phyloP scores from a whole-genome alignment of 2,329 filamentous ascomycete species.

The Microcyclospora tardicrescens region DNA sequence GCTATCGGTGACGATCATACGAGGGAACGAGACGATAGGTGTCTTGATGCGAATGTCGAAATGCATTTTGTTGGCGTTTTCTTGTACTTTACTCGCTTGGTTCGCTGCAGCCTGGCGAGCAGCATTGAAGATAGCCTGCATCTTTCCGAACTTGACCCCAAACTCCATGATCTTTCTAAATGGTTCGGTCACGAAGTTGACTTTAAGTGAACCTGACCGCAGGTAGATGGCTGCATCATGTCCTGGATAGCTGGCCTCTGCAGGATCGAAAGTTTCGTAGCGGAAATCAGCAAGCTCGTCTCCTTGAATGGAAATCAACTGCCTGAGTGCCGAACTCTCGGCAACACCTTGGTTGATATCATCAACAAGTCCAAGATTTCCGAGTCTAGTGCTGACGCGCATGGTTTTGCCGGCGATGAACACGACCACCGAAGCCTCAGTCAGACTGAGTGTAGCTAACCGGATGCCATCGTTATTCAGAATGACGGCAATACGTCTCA shows the following conservation, averaged over 20 bases:
- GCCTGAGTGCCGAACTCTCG: constrained; percentile 65
- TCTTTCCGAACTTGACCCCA: constrained; percentile 96
- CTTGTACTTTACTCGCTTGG: constrained; percentile 84
- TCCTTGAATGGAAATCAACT: constrained; percentile 87
- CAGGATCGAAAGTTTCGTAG: constrained; percentile 85
- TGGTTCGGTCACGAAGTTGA: constrained; percentile 94
- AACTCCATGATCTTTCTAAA: constrained; percentile 98
- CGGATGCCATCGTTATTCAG: constrained; percentile 96
- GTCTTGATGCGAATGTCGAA: constrained; percentile 91
- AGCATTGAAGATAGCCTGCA: constrained; percentile 98
- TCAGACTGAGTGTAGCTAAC: constrained; percentile 81
- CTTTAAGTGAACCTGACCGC: constrained; percentile 83
- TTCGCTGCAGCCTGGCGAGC: constrained; percentile 87
- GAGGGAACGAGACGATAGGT: constrained; percentile 89
- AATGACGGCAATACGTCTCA: constrained; percentile 87
- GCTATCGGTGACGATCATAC: constrained; percentile 56
- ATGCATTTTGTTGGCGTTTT: constrained; percentile 79
- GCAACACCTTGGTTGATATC: constrained; percentile 87
- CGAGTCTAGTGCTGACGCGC: constrained; percentile 74
- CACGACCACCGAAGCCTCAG: constrained; percentile 80
- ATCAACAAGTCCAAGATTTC: constrained; percentile 78
- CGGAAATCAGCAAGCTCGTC: constrained; percentile 93
- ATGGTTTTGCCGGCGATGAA: constrained; percentile 78
- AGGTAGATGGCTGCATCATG: constrained; percentile 88
- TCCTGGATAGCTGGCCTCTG: constrained; percentile 68